phyloP scores from a whole-genome alignment of 2,329 filamentous ascomycete genomes.

The Elsinoe batatas region DNA sequence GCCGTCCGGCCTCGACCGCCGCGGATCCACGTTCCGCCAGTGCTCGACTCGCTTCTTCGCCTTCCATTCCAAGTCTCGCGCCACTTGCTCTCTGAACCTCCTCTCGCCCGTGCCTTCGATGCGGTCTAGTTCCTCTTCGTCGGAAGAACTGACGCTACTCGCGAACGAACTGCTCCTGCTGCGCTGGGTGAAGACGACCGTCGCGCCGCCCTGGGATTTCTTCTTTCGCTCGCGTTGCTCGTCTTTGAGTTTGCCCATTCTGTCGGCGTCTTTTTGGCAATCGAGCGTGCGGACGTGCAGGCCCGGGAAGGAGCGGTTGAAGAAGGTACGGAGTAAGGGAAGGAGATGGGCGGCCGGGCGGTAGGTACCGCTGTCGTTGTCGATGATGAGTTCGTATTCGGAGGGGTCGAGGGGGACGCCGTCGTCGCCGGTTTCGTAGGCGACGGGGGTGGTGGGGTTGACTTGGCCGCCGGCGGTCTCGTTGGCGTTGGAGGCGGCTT shows the following conservation, averaged over 20 bases:
- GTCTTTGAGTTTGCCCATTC: slow-evolving; percentile 64
- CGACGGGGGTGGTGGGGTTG: slow-evolving; percentile 43
- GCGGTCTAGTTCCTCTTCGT: slow-evolving; percentile 48
- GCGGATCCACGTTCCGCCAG: slow-evolving; percentile 10
- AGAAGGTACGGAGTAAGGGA: slow-evolving; percentile 58
- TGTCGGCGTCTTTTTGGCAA: slow-evolving; percentile 61
- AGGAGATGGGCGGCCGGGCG: slow-evolving; percentile 71
- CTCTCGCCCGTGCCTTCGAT: slow-evolving; percentile 5
- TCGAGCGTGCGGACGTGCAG: slow-evolving; percentile 64
- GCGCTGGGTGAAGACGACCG: slow-evolving; percentile 24
- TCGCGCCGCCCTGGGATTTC: slow-evolving; percentile 41
- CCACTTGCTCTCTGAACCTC: slow-evolving; percentile 11
- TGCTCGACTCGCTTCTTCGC: slow-evolving; percentile 9
- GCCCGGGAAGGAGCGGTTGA: slow-evolving; percentile 65
- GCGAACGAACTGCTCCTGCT: slow-evolving; percentile 26
- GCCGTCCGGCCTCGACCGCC: neutral
- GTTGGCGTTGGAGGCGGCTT: slow-evolving; percentile 11
- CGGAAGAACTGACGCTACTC: slow-evolving; percentile 43
- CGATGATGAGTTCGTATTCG: slow-evolving; percentile 78
- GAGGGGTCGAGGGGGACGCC: slow-evolving; percentile 43
- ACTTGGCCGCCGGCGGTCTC: slow-evolving; percentile 12
- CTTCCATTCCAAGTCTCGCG: slow-evolving; percentile 12
- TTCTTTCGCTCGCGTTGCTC: slow-evolving; percentile 68
- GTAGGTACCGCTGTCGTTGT: slow-evolving; percentile 93
- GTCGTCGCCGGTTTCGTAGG: slow-evolving; percentile 34